A percentile compares a stretch with the other conserved stretches of the same genome.
Evolutionary conservation across 2,329 filamentous ascomycete species (phyloP).

Genomic region (Aspergillus bombycis): DNA sequence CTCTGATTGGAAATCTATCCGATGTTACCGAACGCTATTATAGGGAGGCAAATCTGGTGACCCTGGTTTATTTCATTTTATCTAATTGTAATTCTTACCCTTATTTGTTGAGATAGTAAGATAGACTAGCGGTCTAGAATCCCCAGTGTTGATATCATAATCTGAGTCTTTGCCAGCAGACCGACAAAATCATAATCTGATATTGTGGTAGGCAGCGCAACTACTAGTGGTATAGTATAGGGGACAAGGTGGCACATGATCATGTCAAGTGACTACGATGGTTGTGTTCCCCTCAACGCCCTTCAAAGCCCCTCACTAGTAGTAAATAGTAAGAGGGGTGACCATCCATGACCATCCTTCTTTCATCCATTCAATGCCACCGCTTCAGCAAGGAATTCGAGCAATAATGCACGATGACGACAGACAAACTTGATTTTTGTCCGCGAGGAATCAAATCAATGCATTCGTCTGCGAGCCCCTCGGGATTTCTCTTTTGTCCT

Average conservation of each 20-base stretch:
- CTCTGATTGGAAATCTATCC: background rate
- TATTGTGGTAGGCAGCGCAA: background rate
- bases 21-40: background rate
- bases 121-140: background rate
- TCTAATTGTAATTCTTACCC: background rate
- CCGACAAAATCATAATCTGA: background rate
- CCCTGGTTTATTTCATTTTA: background rate
- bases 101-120: background rate
- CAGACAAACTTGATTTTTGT: background rate
- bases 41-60: conserved; percentile 4
- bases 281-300: background rate
- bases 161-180: background rate
- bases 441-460: background rate
- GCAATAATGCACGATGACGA: conserved; percentile 7
- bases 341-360: background rate
- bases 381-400: background rate
- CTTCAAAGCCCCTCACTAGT: background rate
- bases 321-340: background rate
- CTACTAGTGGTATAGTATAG: background rate
- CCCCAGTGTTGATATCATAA: background rate
- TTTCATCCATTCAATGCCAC: background rate
- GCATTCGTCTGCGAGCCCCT: background rate
- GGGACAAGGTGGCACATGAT: conserved; percentile 2
- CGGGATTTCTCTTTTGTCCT: background rate
- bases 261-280: background rate